These are phyloP conservation scores for Fragaria vesca DNA, from an alignment of 306 rosid species.

Conservation along the genomic window DNA sequence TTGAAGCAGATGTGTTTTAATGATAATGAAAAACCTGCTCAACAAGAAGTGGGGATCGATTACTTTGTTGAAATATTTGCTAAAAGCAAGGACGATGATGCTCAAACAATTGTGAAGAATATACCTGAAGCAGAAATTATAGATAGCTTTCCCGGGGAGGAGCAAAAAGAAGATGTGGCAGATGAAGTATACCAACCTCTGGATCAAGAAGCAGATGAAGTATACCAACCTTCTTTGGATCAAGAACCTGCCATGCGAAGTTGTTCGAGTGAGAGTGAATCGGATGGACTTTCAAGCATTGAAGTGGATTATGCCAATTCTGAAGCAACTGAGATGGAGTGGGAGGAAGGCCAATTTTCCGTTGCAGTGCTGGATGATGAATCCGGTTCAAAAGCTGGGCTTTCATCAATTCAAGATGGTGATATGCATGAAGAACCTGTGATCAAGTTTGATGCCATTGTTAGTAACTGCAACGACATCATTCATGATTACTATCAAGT, in stretches of 20 bases:
- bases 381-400: conserved; percentile 28
- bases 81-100: conserved; percentile 23
- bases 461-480: conserved; percentile 19
- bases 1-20: conserved; percentile 18
- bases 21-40: conserved; percentile 26
- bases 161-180: conserved; percentile 15
- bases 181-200: conserved; percentile 20
- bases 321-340: conserved; percentile 41
- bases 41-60: conserved; percentile 34
- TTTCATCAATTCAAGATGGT: conserved; percentile 23
- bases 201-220: too few species aligned
- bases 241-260: conserved; percentile 40
- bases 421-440: conserved; percentile 33
- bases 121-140: conserved; percentile 25
- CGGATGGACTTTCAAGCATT: conserved; percentile 24
- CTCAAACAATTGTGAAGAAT: conserved; percentile 16
- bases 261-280: conserved; percentile 28
- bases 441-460: conserved; percentile 38
- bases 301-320: conserved; percentile 41
- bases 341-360: conserved; percentile 44
- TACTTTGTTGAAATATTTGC: conserved; percentile 63
- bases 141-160: conserved; percentile 19
- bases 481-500: conserved; percentile 16
- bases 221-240: conserved; percentile 19
- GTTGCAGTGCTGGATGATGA: conserved; percentile 34